Evolutionary conservation across 176 grass and related monocot species (phyloP), one percentile per base, ranked within the genome.

Genomic region (Paspalum vaginatum): DNA sequence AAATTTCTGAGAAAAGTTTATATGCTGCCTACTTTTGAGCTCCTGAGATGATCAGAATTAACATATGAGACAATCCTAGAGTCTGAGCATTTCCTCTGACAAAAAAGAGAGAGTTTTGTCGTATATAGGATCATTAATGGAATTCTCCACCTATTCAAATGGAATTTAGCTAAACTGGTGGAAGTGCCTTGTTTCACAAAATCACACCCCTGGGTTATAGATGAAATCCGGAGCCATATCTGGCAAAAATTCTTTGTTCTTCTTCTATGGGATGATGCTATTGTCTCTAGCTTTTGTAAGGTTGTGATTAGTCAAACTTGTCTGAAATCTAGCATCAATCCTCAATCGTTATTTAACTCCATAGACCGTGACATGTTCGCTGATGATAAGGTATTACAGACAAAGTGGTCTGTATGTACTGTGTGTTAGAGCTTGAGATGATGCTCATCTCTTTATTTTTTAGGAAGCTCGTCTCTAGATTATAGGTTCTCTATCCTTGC

Each of bases 261-360:
- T 77, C 11, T 8, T 78, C 54, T 55, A 56, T 82, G 78, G 60
- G 37, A 72, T 5, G 0, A 82, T 39, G 78, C 66, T 59, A 60
- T 51, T 86, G 78, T 86, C 78, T 51, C 21, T 82, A 7, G 66
- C 66, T 66, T 65, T 82, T 89, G 87, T 89, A 89, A 78, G 72
- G 57, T 78, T 82, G 17, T 81, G 51, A 72, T 72, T 49, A 62
- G 83, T 85, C 78, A 89, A 78, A 77, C 78, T n/a, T 72, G 24
- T 22, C 5, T 53, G 84, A 78, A 73, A 82, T 52, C 42, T 85
- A 65, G 52, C 65, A 27, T 89, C 57, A 81, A 70, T 27, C 64
- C 78, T 59, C 52, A 17, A 24, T 45, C 8, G 40, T 78, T 89
- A 62, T 62, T 68, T 75, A 84, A 62, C 38, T 80, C 20, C 54